Conservation (phyloP, 306 rosid genomes). For the Cucumis hystrix region DNA sequence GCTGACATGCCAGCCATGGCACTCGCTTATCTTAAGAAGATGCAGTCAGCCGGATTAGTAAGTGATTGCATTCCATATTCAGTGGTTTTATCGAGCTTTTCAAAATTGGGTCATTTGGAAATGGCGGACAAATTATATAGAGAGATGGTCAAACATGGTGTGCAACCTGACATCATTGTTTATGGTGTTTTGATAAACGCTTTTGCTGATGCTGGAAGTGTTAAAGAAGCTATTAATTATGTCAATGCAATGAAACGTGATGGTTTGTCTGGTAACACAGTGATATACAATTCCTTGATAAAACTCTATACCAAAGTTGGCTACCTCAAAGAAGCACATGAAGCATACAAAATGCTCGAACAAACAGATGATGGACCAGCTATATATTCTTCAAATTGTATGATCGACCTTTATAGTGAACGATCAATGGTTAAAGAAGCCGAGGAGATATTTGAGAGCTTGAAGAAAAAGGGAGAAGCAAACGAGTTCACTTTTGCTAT, state of each 20-base stretch:
- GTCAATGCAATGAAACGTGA: conserved; percentile 43
- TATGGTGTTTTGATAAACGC: conserved; percentile 63
- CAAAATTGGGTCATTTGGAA: conserved; percentile 46
- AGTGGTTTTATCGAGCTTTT: conserved; percentile 58
- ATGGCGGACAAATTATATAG: conserved; percentile 39
- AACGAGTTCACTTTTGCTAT: conserved; percentile 71
- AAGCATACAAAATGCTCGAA: conserved; percentile 48
- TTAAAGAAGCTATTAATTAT: conserved; percentile 41
- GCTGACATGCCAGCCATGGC: conserved; percentile 55
- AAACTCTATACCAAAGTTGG: conserved; percentile 76
- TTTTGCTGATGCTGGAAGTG: conserved; percentile 59
- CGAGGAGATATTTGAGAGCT: conserved; percentile 40
- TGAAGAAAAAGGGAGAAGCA: conserved; percentile 41
- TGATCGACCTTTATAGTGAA: conserved; percentile 70
- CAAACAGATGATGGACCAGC: conserved; percentile 39
- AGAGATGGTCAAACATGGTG: conserved; percentile 45
- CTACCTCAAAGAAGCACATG: conserved; percentile 60
- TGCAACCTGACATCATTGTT: conserved; percentile 54
- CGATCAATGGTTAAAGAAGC: conserved; percentile 56
- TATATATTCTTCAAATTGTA: conserved; percentile 66
- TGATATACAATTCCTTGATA: conserved; percentile 53
- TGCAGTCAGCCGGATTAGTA: conserved; percentile 63
- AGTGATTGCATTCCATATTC: conserved; percentile 57
- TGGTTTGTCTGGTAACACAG: conserved; percentile 38
- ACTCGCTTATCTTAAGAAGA: conserved; percentile 39